Evolutionary conservation across 2,329 filamentous ascomycete genomes (phyloP).

Genomic region (Hymenoscyphus repandus): DNA sequence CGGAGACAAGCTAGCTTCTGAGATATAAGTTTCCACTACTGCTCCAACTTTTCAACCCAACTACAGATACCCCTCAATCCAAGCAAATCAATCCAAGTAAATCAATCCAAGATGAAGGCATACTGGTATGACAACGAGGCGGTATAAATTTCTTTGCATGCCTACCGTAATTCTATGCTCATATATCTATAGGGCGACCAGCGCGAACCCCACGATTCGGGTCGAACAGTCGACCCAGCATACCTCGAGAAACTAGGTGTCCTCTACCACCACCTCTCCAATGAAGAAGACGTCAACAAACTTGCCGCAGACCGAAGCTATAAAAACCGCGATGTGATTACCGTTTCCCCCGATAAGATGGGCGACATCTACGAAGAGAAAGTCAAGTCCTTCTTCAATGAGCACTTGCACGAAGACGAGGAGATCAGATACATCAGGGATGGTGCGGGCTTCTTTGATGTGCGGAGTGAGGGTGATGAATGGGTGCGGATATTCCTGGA

Average conservation of each 20-base stretch:
- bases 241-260: slow-evolving; percentile 75
- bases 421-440: slow-evolving; percentile 94
- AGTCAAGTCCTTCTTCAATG: slow-evolving; percentile 87
- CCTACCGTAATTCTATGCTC: slow-evolving; percentile 3
- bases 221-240: slow-evolving; percentile 56
- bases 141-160: slow-evolving; percentile 36
- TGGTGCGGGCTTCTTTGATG: slow-evolving; percentile 89
- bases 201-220: slow-evolving; percentile 83
- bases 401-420: slow-evolving; percentile 97
- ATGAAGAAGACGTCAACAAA: slow-evolving; percentile 62
- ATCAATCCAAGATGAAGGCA: slow-evolving; percentile 52
- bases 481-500: slow-evolving; percentile 85
- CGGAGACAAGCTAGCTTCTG: neutral
- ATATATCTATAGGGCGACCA: slow-evolving; percentile 71
- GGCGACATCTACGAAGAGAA: slow-evolving; percentile 86
- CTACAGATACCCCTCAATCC: neutral
- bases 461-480: slow-evolving; percentile 72
- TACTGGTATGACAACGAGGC: slow-evolving; percentile 66
- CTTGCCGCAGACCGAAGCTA: slow-evolving; percentile 75
- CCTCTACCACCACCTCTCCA: slow-evolving; percentile 64
- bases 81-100: slow-evolving; percentile 25
- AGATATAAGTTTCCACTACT: neutral
- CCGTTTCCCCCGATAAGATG: slow-evolving; percentile 80
- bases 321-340: slow-evolving; percentile 92
- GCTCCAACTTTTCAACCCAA: neutral